phyloP scores from a whole-genome alignment of 306 rosid genomes.

The Castanospermum australe region DNA sequence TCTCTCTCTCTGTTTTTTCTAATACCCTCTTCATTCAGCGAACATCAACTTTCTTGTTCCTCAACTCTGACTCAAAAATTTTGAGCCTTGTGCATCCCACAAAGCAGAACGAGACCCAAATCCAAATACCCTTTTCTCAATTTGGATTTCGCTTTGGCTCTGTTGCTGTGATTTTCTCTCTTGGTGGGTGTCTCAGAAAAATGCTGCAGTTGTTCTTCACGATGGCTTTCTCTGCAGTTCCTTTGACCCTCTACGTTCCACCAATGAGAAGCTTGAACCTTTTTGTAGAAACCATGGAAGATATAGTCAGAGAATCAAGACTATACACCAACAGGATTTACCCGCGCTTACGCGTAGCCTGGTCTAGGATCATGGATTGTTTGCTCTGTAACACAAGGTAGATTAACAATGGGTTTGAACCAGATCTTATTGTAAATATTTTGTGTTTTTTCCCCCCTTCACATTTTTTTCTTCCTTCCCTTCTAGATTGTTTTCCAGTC shows the following conservation, averaged over 20 bases:
- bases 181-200: background rate
- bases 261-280: conserved; percentile 76
- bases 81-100: background rate
- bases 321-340: conserved; percentile 43
- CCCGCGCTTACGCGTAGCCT: conserved; percentile 64
- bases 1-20: too few species aligned
- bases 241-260: conserved; percentile 79
- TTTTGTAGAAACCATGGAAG: conserved; percentile 73
- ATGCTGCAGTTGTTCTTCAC: conserved; percentile 71
- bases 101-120: background rate
- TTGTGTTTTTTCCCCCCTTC: background rate
- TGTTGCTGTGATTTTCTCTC: background rate
- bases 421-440: background rate
- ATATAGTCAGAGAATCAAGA: conserved; percentile 51
- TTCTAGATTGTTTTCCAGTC: background rate
- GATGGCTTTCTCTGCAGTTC: conserved; percentile 77
- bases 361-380: conserved; percentile 66
- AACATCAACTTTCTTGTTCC: background rate
- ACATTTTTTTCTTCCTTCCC: background rate
- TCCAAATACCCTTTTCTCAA: conserved; percentile 3
- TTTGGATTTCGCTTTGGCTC: background rate
- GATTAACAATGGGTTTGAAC: background rate
- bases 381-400: conserved; percentile 68
- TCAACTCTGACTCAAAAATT: background rate
- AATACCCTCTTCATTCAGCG: background rate